Conservation (phyloP, 129 eudicot species). For the Rutidosis leptorrhynchoides region DNA sequence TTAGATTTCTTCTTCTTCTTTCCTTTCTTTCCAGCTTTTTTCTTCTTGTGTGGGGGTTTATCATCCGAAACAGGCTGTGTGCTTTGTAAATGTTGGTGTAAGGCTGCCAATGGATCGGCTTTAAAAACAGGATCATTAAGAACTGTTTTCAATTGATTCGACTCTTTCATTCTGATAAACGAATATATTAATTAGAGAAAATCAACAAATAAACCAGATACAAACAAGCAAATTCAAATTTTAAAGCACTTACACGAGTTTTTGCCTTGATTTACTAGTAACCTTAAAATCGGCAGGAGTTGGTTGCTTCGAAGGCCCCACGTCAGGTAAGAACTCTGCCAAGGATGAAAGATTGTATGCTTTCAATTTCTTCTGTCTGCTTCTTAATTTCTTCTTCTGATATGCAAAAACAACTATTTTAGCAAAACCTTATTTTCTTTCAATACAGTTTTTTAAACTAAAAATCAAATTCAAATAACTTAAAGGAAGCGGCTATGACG, state of each 20-base stretch:
- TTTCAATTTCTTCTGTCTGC: slow-evolving; percentile 59
- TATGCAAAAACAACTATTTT: slow-evolving; percentile 11
- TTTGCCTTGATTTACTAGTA: slow-evolving; percentile 63
- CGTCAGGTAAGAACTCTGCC: slow-evolving; percentile 60
- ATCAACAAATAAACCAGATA: background rate
- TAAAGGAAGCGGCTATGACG: background rate
- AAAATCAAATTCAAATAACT: background rate
- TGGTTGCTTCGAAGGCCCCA: slow-evolving; percentile 36
- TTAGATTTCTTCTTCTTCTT: slow-evolving; percentile 56
- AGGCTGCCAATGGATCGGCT: slow-evolving; percentile 80
- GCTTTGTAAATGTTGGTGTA: slow-evolving; percentile 75
- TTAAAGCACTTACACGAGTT: slow-evolving; percentile 58
- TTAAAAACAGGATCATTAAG: slow-evolving; percentile 60
- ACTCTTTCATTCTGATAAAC: slow-evolving; percentile 64
- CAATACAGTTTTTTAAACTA: background rate
- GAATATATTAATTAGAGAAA: background rate
- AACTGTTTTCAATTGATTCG: slow-evolving; percentile 56
- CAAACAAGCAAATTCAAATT: background rate
- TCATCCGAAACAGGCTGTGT: slow-evolving; percentile 63
- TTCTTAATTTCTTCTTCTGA: slow-evolving; percentile 48
- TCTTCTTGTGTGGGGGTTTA: slow-evolving; percentile 50
- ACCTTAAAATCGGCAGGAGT: slow-evolving; percentile 46
- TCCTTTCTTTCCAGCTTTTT: slow-evolving; percentile 43
- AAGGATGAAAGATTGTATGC: slow-evolving; percentile 77
- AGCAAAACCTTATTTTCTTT: slow-evolving; percentile 3